Evolutionary conservation across 768 basidiomycete species (phyloP).

Genomic region (Exsudoporus frostii): DNA sequence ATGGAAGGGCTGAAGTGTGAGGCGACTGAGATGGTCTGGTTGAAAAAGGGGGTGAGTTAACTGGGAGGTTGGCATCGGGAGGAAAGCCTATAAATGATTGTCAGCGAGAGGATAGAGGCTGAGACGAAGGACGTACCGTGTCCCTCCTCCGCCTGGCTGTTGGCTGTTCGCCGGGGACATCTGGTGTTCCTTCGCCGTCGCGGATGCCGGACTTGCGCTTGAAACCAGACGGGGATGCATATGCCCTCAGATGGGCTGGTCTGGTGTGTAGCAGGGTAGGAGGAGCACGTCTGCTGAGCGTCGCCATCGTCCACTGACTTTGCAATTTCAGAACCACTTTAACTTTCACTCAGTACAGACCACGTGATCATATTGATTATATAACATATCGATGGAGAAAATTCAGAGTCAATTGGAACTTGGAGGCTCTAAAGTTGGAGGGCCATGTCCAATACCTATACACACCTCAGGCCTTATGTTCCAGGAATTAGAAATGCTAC

Average conservation of each 20-base stretch:
- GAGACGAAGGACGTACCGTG: conserved; percentile 9
- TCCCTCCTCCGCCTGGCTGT: conserved; percentile 24
- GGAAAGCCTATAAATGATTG: conserved; percentile 36
- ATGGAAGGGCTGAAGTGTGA: conserved; percentile 41
- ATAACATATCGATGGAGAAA: neutral
- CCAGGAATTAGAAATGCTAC: neutral
- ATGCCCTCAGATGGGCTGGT: conserved; percentile 2
- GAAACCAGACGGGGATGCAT: conserved; percentile 20
- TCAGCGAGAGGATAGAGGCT: neutral
- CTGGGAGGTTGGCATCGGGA: conserved; percentile 37
- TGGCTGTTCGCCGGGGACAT: conserved; percentile 19
- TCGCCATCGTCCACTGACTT: conserved; percentile 11
- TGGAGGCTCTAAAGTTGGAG: neutral
- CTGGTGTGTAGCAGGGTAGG: conserved; percentile 3
- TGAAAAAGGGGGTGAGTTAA: conserved; percentile 43
- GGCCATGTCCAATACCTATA: neutral
- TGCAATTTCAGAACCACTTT: neutral
- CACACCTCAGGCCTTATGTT: neutral
- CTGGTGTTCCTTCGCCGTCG: conserved; percentile 7
- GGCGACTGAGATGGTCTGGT: conserved; percentile 32
- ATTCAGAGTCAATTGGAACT: neutral
- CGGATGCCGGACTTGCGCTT: conserved; percentile 20
- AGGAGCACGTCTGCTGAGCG: conserved; percentile 11
- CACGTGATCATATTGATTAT: conserved; percentile 9
- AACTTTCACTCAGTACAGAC: neutral